Conservation (phyloP, 2,329 filamentous ascomycete species). For the Penicillium oxalicum region DNA sequence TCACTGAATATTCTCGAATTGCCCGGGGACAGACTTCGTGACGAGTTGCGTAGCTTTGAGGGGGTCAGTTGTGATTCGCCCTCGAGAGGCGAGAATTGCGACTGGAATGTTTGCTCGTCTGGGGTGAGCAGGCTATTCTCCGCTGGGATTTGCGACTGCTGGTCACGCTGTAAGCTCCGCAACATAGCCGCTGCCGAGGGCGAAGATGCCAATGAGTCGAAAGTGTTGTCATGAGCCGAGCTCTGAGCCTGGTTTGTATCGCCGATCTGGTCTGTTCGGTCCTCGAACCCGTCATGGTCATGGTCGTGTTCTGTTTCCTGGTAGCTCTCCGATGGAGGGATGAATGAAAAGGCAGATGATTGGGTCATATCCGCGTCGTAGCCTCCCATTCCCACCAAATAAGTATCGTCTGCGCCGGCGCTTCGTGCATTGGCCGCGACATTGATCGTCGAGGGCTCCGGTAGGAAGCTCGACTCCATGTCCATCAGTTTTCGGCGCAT, state of each 20-base stretch:
- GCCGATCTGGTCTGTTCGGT: conserved; percentile 10
- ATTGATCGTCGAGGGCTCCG: conserved; percentile 46
- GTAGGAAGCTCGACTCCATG: conserved; percentile 59
- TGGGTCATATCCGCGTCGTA: conserved; percentile 17
- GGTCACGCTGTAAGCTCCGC: conserved; percentile 35
- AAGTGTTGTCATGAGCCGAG: conserved; percentile 31
- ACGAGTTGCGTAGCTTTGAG: conserved; percentile 21
- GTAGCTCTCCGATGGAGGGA: conserved; percentile 20
- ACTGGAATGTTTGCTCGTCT: conserved; percentile 18
- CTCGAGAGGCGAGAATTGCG: conserved; percentile 16
- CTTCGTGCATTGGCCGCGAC: conserved; percentile 24
- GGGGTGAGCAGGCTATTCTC: conserved; percentile 19
- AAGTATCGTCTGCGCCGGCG: conserved; percentile 40
- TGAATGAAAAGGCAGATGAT: conserved; percentile 23
- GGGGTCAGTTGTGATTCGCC: conserved; percentile 24
- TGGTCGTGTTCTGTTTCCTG: conserved; percentile 7
- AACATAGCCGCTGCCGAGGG: conserved; percentile 41
- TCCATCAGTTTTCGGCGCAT: conserved; percentile 57
- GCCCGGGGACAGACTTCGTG: conserved; percentile 26
- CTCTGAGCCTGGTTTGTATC: conserved; percentile 14
- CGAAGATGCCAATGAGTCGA: conserved; percentile 42
- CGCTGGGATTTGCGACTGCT: conserved; percentile 25
- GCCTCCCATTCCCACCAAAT: conserved; percentile 34
- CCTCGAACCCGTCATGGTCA: not conserved
- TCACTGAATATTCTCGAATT: conserved; percentile 24